Evolutionary conservation across 371 early-diverging fungal species (phyloP).

Genomic region (Funneliformis caledonium): DNA sequence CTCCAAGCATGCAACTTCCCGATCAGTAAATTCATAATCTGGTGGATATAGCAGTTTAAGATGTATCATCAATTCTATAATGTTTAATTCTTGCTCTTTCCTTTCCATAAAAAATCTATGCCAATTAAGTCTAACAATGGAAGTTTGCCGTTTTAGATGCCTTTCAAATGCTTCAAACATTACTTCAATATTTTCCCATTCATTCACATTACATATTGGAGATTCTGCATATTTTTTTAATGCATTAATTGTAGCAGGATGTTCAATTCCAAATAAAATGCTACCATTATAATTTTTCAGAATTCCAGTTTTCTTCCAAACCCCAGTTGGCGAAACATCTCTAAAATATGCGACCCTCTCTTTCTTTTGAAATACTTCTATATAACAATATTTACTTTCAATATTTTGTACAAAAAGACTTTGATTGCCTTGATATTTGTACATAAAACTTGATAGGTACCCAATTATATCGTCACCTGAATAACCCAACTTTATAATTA

Average conservation of each 20-base stretch:
- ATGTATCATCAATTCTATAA: not conserved
- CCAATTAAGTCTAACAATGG: not conserved
- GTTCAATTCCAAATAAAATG: not conserved
- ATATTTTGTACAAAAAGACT: constrained; percentile 11
- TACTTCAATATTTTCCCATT: not conserved
- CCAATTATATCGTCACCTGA: not conserved
- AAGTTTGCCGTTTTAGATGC: not conserved
- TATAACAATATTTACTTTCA: not conserved
- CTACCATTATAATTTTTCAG: not conserved
- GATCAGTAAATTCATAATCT: constrained; percentile 4
- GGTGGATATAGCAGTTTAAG: not conserved
- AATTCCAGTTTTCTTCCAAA: constrained; percentile 6
- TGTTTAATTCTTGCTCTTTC: not conserved
- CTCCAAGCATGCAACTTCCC: not conserved
- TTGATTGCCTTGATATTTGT: not conserved
- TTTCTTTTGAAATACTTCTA: not conserved
- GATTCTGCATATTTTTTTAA: not conserved
- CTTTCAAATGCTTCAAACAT: not conserved
- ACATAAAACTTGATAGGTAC: not conserved
- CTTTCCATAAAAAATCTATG: not conserved
- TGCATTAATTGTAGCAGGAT: not conserved
- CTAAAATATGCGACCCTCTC: not conserved
- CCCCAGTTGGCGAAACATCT: not conserved
- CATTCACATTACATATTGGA: not conserved
- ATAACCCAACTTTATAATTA: not conserved